Base-by-base conservation (phyloP, 352 stramenopile genomes). In the Phytopythium litorale region DNA sequence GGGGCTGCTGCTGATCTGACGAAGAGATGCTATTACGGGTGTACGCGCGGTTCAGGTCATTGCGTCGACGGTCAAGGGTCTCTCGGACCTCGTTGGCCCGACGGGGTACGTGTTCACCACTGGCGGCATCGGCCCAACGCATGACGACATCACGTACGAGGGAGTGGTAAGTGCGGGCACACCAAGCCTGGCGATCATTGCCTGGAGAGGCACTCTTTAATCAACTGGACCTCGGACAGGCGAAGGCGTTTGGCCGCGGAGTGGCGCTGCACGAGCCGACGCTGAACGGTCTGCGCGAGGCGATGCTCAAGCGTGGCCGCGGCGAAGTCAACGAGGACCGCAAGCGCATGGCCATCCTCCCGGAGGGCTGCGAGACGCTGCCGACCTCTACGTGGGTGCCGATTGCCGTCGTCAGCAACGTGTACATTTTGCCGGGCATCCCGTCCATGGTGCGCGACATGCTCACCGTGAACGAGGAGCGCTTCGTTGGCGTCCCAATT, bases 141-240 rank as follows among this genome's bases (percentile, higher is more conserved):
- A 95, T 53, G 87, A 95, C 68, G 87, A 95, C 64, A 92, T 95
- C 69, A 95, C 87, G 11, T 96, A 96, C 64, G 80, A 93, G 60
- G 84, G 80, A 64, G 80, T 93, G 62, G 84, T 90, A 28, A 43
- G 51, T 40, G 2, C 0, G 6, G 3, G 4, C 25, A 16, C 7
- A 25, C 7, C 1, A 28, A 28, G 25, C 25, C 25, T 28, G 33
- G 33, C 33, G 33, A 5, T 38, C 33, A 5, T 38, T 5, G 33
- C 11, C 33, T 38, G 33, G 33, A 5, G 33, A 38, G 33, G 7
- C 33, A 5, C 7, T 38, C 7, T 38, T 12, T 38, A 38, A 38
- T 12, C 33, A 38, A 38, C 7, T 8, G 11, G 51, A 21, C 28
- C 33, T 55, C 19, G 18, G n/a, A 9, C 56, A 94, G 85, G 86